phyloP scores from a whole-genome alignment of 768 basidiomycete species.

The Hirschioporus abietinus region DNA sequence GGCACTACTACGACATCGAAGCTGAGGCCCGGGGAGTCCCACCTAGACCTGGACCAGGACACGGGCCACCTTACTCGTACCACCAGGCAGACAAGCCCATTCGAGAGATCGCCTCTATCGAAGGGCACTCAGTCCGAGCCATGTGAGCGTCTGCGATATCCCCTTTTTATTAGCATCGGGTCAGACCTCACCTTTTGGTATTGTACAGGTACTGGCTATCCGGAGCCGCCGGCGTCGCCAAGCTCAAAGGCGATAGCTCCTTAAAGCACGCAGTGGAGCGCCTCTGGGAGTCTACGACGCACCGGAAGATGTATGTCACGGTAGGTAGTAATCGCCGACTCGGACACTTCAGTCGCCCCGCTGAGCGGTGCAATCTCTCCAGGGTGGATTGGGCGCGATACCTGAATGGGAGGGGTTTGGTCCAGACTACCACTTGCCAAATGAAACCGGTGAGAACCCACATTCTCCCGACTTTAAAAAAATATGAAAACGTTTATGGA shows the following conservation, averaged over 20 bases:
- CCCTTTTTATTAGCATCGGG: not conserved
- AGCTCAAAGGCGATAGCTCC: constrained; percentile 12
- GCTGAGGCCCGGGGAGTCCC: constrained; percentile 15
- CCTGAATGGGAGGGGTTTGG: constrained; percentile 19
- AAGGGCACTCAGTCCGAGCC: constrained; percentile 17
- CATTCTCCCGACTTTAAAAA: too few relatives aligned
- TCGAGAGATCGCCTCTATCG: constrained; percentile 10
- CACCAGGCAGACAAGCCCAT: constrained; percentile 16
- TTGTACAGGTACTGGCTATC: constrained; percentile 17
- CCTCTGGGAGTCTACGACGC: constrained; percentile 14
- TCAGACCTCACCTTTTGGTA: too few relatives aligned
- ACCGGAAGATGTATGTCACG: constrained; percentile 19
- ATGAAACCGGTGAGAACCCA: constrained; percentile 13
- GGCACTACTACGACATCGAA: constrained; percentile 17
- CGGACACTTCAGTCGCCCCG: not conserved
- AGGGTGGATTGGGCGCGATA: constrained; percentile 18
- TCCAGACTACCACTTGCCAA: constrained; percentile 16
- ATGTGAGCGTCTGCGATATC: constrained; percentile 9
- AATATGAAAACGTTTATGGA: too few relatives aligned
- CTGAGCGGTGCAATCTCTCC: not conserved
- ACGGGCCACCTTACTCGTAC: constrained; percentile 14
- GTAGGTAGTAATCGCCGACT: constrained; percentile 5
- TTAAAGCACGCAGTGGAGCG: constrained; percentile 8
- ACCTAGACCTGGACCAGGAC: constrained; percentile 13
- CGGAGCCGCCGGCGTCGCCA: constrained; percentile 14